Evolutionary conservation across 225 moss, liverwort and hornwort genomes (phyloP).

Genomic region (Lunularia cruciata): DNA sequence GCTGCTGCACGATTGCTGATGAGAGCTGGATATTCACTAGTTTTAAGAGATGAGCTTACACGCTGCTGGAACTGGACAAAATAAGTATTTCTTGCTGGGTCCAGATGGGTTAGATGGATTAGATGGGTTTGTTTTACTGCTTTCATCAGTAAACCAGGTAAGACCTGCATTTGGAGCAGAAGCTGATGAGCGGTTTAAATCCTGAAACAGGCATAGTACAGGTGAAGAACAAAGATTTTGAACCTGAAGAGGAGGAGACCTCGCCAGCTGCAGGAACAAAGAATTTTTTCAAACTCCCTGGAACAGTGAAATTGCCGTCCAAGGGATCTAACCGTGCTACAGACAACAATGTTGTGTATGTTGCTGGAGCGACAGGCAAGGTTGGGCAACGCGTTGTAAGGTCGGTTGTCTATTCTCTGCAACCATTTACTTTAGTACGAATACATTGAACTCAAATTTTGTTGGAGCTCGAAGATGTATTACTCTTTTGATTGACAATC

Average conservation of each 20-base stretch:
- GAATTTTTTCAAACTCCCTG: slow-evolving; percentile 43
- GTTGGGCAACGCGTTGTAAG: slow-evolving; percentile 82
- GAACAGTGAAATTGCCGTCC: slow-evolving; percentile 33
- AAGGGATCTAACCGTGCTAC: slow-evolving; percentile 37
- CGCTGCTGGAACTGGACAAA: no score
- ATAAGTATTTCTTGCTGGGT: no score
- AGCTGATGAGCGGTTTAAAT: neutral
- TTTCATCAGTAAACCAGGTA: no score
- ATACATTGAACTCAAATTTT: neutral
- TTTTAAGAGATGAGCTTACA: no score
- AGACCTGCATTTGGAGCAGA: neutral
- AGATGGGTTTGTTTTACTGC: no score
- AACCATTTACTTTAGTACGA: neutral
- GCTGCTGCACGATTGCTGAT: no score
- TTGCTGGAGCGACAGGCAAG: slow-evolving; percentile 92
- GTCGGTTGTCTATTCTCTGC: slow-evolving; percentile 28
- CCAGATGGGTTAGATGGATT: no score
- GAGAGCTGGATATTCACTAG: no score
- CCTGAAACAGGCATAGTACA: slow-evolving; percentile 21
- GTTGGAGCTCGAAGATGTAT: neutral
- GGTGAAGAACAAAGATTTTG: slow-evolving; percentile 12
- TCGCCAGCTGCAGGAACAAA: slow-evolving; percentile 32
- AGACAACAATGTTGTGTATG: slow-evolving; percentile 67
- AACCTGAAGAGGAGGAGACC: slow-evolving; percentile 6
- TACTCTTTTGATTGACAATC: neutral